Base-by-base conservation (phyloP, 371 early-diverging fungal genomes). In the Mucor circinelloides region DNA sequence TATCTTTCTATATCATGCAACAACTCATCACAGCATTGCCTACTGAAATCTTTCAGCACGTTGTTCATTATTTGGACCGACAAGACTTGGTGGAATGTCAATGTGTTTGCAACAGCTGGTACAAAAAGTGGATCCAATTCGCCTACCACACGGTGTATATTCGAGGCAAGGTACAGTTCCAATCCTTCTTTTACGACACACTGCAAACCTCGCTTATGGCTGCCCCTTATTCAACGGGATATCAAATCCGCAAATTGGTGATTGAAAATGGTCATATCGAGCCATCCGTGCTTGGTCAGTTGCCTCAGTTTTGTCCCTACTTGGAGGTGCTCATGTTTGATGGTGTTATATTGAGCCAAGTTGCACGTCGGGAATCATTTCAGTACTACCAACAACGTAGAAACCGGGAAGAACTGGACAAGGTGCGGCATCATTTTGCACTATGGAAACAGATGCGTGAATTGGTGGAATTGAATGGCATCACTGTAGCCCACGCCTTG, bases 181-280 rank as follows among this genome's bases (percentile, higher is more conserved):
- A 32, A 21, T 9, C 9, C 10, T 63, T 63, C 34, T 54, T 52
- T 36, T 15, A 63, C 3, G 12, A 63, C 25, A 25, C 32, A 1
- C 27, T 63, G 7, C 32, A 36, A 0, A 13, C 31, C 3, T 38
- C 54, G 7, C 23, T 63, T 1, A 52, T 36, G 25, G 32, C 17
- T 25, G 31, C 12, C 5, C 23, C 19, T 0, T 63, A 25, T 38
- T 50, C 63, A 0, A 34, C 52, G 19, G 66, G 66, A 13, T 52
- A 59, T 46, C 66, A 66, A n/a, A 21, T 66, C 0, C 52, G 60
- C 3, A 66, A 54, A 4, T 32, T 66, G n/a, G 21, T 52, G 15
- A 31, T 66, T 40, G 66, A 66, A 40, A 66, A 54, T 40, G 66
- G 59, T 12, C 52, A 52, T 23, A 30, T 66, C 5, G 54, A 60